Evolutionary conservation across 768 basidiomycete species (phyloP).

Genomic region (Tulasnella sp.): DNA sequence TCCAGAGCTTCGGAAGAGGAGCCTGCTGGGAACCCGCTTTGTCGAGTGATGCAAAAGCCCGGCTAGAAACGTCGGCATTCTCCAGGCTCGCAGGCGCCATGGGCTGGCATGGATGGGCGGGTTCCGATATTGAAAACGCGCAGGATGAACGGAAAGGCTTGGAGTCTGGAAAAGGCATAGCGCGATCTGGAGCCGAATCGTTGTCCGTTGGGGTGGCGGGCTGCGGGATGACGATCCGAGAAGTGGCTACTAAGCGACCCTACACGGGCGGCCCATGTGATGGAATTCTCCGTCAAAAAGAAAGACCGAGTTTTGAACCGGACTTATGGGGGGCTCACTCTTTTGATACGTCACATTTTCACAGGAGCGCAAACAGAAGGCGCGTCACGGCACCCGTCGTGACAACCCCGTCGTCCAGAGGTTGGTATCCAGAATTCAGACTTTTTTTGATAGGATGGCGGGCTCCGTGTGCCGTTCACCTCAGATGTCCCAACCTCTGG

Average conservation of each 20-base stretch:
- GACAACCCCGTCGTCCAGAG: neutral
- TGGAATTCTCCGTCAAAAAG: slow-evolving; percentile 12
- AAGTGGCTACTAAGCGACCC: neutral
- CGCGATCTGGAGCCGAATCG: neutral
- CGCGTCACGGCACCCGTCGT: slow-evolving; percentile 2
- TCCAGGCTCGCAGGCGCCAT: neutral
- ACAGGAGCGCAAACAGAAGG: neutral
- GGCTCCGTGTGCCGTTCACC: slow-evolving; percentile 6
- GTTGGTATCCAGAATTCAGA: neutral
- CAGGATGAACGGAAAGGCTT: slow-evolving; percentile 4
- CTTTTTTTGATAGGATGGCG: slow-evolving; percentile 11
- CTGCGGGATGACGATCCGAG: neutral
- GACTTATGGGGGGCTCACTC: neutral
- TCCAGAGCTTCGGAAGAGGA: neutral
- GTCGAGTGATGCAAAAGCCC: neutral
- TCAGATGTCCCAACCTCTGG: slow-evolving; percentile 8
- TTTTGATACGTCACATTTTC: slow-evolving; percentile 16
- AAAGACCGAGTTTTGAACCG: neutral
- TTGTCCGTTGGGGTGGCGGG: neutral
- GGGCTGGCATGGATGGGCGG: neutral
- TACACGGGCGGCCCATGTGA: slow-evolving; percentile 14
- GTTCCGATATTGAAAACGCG: neutral
- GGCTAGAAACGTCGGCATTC: neutral
- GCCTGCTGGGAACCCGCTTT: neutral
- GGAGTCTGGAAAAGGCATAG: slow-evolving; percentile 11